These are phyloP conservation scores for Chlorella ohadii DNA, from an alignment of 139 green algal genomes.

Conservation along the genomic window DNA sequence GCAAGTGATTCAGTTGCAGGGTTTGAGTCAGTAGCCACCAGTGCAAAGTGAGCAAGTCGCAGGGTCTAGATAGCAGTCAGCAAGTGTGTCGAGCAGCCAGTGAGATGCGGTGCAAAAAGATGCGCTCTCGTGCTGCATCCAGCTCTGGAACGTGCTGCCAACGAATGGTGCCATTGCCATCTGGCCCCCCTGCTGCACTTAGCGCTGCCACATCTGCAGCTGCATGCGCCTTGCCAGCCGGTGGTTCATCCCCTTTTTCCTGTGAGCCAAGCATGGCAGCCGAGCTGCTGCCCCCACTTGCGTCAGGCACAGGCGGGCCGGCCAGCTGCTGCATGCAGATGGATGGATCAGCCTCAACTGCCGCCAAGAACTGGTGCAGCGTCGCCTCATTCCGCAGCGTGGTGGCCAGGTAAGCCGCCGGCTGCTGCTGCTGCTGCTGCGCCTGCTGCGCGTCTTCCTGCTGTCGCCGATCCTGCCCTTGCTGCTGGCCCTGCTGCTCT, in stretches of 20 bases:
- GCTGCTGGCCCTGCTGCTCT: not conserved
- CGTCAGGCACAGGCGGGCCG: not conserved
- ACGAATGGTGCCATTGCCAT: not conserved
- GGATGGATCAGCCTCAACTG: not conserved
- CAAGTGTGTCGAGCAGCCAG: not conserved
- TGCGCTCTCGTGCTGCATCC: slow-evolving; percentile 9
- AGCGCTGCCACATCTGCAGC: not conserved
- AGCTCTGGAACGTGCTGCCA: slow-evolving; percentile 31
- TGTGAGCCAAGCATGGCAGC: not conserved
- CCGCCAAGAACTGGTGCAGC: slow-evolving; percentile 26
- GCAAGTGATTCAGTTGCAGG: too few relatives aligned
- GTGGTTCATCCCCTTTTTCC: too few relatives aligned
- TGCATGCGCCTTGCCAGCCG: too few relatives aligned
- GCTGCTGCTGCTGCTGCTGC: slow-evolving; percentile 20
- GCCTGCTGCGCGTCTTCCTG: not conserved
- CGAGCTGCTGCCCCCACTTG: not conserved
- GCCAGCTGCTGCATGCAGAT: slow-evolving; percentile 22
- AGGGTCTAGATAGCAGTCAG: too few relatives aligned
- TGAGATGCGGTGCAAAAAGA: slow-evolving; percentile 41
- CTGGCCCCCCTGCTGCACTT: not conserved
- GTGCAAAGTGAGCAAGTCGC: too few relatives aligned
- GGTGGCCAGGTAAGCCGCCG: slow-evolving; percentile 24
- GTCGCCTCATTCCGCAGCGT: slow-evolving; percentile 31
- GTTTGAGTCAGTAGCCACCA: too few relatives aligned
- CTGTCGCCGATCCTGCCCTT: not conserved